phyloP scores from a whole-genome alignment of 805 yeast species.

The Saccharomycopsis selenospora region DNA sequence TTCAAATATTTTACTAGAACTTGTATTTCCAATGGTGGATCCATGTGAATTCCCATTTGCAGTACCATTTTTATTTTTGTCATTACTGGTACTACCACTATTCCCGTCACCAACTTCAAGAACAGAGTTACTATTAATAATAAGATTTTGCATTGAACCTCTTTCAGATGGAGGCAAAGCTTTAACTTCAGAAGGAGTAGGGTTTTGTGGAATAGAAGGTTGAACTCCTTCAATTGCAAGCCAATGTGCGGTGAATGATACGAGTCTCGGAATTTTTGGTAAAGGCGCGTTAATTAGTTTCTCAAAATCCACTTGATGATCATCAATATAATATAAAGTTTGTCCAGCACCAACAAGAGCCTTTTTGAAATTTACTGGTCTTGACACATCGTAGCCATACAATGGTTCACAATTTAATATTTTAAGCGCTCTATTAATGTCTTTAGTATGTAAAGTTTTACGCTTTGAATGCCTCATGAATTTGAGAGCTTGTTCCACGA shows the following conservation, averaged over 20 bases:
- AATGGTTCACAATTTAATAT: conserved; percentile 89
- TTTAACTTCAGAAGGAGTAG: conserved; percentile 67
- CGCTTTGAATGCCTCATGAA: conserved; percentile 94
- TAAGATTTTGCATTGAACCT: conserved; percentile 68
- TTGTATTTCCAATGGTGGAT: conserved; percentile 21
- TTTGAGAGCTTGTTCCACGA: conserved; percentile 89
- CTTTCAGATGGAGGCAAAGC: conserved; percentile 69
- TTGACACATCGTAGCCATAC: conserved; percentile 60
- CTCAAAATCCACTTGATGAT: conserved; percentile 89
- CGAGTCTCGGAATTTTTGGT: conserved; percentile 89
- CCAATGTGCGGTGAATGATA: conserved; percentile 95
- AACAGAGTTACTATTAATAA: conserved; percentile 40
- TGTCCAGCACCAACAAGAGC: conserved; percentile 90
- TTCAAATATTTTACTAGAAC: conserved; percentile 3
- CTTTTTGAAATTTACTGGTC: conserved; percentile 73
- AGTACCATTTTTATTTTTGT: conserved; percentile 24
- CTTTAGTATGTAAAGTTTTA: conserved; percentile 70
- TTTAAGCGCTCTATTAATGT: conserved; percentile 72
- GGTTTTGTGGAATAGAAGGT: conserved; percentile 96
- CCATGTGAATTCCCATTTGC: conserved; percentile 32
- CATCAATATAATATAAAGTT: conserved; percentile 86
- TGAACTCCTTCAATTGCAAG: conserved; percentile 97
- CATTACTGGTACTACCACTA: conserved; percentile 20
- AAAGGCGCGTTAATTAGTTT: conserved; percentile 86
- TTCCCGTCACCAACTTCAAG: conserved; percentile 17